Percentiles rank a stretch among this genome's conserved stretches.
phyloP scores from a whole-genome alignment of 768 basidiomycete species.

The Suillus americanus region DNA sequence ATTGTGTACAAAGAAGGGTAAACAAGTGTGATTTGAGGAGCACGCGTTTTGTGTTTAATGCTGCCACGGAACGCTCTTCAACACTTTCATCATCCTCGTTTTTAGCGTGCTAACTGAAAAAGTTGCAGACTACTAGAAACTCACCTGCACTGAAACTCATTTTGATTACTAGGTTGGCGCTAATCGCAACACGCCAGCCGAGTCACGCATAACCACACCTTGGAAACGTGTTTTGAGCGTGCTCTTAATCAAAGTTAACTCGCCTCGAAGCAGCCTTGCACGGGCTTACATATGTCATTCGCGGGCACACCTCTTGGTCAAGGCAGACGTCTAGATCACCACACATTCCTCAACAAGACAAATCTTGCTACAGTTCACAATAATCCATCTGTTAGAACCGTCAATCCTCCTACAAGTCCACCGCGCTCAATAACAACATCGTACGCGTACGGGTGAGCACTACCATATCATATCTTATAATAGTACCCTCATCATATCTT shows the following conservation, averaged over 20 bases:
- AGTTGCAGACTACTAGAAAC: background rate
- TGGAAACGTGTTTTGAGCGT: constrained; percentile 16
- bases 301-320: constrained; percentile 79
- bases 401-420: constrained; percentile 34
- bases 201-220: constrained; percentile 7
- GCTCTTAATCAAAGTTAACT: constrained; percentile 5
- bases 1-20: constrained; percentile 21
- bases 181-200: background rate
- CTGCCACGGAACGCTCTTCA: constrained; percentile 10
- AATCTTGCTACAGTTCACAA: constrained; percentile 33
- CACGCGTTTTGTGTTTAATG: constrained; percentile 12
- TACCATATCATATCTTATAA: constrained; percentile 12
- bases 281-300: constrained; percentile 66
- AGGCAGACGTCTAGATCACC: constrained; percentile 84
- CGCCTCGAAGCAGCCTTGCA: constrained; percentile 26
- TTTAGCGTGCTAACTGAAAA: background rate
- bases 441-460: constrained; percentile 68
- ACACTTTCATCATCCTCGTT: background rate
- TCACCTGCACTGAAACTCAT: background rate
- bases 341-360: constrained; percentile 69
- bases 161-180: background rate
- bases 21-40: constrained; percentile 21
- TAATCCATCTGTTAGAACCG: constrained; percentile 23
- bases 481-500: constrained; percentile 18
- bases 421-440: constrained; percentile 51